A percentile compares a stretch with the other conserved stretches of the same genome.
phyloP scores from a whole-genome alignment of 768 basidiomycete species.

The Suillus americanus region DNA sequence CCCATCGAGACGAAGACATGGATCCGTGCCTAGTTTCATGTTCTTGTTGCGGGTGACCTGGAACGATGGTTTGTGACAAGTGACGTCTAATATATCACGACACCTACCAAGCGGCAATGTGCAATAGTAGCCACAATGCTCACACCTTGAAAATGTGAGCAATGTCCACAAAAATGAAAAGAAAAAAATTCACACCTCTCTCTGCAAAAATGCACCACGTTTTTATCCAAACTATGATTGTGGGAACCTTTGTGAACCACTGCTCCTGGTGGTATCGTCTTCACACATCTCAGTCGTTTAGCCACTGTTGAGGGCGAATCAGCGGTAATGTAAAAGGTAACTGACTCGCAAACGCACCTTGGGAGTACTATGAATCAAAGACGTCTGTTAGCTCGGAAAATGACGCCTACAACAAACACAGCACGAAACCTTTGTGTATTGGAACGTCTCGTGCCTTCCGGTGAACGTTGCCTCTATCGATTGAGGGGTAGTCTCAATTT shows the following conservation, averaged over 20 bases:
- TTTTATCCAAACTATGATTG: slow-evolving; percentile 44
- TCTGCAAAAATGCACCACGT: slow-evolving; percentile 57
- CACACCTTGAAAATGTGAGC: slow-evolving; percentile 37
- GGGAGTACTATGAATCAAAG: slow-evolving; percentile 43
- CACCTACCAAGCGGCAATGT: slow-evolving; percentile 51
- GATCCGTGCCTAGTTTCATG: slow-evolving; percentile 66
- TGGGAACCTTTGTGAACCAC: slow-evolving; percentile 48
- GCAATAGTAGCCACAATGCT: slow-evolving; percentile 58
- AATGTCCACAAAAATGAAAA: not conserved
- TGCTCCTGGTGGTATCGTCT: slow-evolving; percentile 43
- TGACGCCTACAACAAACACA: not conserved
- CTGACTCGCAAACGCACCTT: slow-evolving; percentile 35
- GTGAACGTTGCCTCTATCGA: slow-evolving; percentile 63
- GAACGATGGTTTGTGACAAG: not conserved
- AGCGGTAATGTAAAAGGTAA: not conserved
- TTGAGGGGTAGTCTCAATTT: slow-evolving; percentile 57
- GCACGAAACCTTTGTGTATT: slow-evolving; percentile 56
- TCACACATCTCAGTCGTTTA: slow-evolving; percentile 50
- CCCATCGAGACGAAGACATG: slow-evolving; percentile 59
- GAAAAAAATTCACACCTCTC: slow-evolving; percentile 32
- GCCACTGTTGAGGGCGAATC: slow-evolving; percentile 33
- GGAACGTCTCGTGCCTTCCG: slow-evolving; percentile 58
- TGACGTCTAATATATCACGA: not conserved
- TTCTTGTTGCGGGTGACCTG: slow-evolving; percentile 58
- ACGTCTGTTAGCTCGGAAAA: not conserved